Evolutionary conservation across 2,329 filamentous ascomycete genomes (phyloP).

Genomic region (Thelonectria olida): DNA sequence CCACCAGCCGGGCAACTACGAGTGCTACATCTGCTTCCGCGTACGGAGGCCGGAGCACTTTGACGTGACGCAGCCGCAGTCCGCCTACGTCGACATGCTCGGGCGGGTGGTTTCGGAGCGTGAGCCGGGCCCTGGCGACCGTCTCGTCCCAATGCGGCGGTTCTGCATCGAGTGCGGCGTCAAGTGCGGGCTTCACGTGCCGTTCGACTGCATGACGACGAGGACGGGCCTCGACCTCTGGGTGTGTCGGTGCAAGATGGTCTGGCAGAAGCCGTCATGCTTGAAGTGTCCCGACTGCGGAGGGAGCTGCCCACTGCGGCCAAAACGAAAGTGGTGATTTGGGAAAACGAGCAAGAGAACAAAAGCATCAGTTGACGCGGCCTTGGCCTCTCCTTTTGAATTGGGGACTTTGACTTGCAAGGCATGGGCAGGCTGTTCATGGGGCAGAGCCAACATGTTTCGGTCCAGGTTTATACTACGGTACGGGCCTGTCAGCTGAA

Average conservation of each 20-base stretch:
- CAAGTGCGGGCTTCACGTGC: constrained; percentile 47
- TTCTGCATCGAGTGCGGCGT: constrained; percentile 56
- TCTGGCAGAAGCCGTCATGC: constrained; percentile 49
- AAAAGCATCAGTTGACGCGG: neutral
- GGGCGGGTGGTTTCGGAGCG: constrained; percentile 44
- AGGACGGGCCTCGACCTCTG: constrained; percentile 50
- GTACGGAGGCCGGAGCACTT: constrained; percentile 51
- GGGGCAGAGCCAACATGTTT: neutral
- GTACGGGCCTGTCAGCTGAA: too few relatives aligned
- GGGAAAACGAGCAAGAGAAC: too few relatives aligned
- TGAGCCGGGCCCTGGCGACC: constrained; percentile 41
- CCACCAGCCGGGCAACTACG: constrained; percentile 52
- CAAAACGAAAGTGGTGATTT: constrained; percentile 44
- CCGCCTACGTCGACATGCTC: constrained; percentile 44
- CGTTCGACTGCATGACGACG: constrained; percentile 50
- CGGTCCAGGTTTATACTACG: neutral
- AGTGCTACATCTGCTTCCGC: constrained; percentile 54
- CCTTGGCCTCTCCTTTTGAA: too few relatives aligned
- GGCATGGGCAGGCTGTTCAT: neutral
- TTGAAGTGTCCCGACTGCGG: constrained; percentile 48
- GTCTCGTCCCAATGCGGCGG: constrained; percentile 46
- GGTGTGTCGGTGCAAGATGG: constrained; percentile 50
- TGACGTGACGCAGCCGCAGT: constrained; percentile 47
- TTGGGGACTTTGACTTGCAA: neutral
- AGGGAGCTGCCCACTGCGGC: constrained; percentile 47